phyloP scores from a whole-genome alignment of 192 early-diverging fungal genomes.

The Mortierella claussenii region DNA sequence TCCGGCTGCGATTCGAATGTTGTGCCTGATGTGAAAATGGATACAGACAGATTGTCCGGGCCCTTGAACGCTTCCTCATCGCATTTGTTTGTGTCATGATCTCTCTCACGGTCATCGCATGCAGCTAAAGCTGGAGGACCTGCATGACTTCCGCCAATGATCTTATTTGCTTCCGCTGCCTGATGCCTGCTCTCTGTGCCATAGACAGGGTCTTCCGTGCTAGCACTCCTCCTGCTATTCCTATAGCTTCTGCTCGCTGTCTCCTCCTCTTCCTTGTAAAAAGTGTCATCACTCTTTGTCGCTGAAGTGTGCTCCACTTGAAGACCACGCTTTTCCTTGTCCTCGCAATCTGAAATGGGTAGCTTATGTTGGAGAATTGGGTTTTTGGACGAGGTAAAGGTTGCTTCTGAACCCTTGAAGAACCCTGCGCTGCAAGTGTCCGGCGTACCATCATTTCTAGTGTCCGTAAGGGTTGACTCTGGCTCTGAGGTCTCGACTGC shows the following conservation, averaged over 20 bases:
- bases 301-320: not conserved
- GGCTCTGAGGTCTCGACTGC: not conserved
- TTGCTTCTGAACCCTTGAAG: not conserved
- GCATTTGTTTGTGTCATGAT: not conserved
- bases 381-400: not conserved
- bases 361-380: not conserved
- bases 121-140: slow-evolving; percentile 14
- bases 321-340: slow-evolving; percentile 18
- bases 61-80: too few relatives aligned
- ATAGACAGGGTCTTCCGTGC: not conserved
- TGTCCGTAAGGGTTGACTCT: not conserved
- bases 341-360: slow-evolving; percentile 9
- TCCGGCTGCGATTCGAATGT: not conserved
- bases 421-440: not conserved
- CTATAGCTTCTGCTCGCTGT: not conserved
- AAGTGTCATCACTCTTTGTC: not conserved
- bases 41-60: too few relatives aligned
- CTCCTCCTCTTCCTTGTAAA: not conserved
- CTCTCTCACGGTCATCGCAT: not conserved
- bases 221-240: too few relatives aligned
- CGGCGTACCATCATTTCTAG: not conserved
- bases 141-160: slow-evolving; percentile 12
- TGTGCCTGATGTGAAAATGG: not conserved
- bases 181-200: not conserved
- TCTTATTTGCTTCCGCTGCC: slow-evolving; percentile 10